Evolutionary conservation across 768 basidiomycete species (phyloP).

Genomic region (Suillus placidus): DNA sequence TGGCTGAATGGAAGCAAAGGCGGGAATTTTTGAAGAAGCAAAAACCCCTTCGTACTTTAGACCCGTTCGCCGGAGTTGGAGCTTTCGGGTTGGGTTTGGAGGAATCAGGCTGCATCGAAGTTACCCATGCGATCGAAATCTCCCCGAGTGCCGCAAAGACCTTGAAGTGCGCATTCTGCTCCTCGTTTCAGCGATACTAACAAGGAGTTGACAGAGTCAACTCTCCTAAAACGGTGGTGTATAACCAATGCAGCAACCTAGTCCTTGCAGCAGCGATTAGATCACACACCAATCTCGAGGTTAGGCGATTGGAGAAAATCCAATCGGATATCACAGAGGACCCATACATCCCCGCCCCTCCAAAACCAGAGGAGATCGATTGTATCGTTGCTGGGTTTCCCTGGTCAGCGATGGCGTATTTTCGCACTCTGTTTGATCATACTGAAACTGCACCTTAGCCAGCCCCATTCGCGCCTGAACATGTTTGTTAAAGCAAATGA

Average conservation of each 20-base stretch:
- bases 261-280: constrained; percentile 63
- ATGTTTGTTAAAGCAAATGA: constrained; percentile 72
- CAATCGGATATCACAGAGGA: constrained; percentile 21
- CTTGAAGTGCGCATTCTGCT: constrained; percentile 47
- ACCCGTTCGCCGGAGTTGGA: constrained; percentile 52
- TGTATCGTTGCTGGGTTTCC: constrained; percentile 74
- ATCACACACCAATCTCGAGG: constrained; percentile 40
- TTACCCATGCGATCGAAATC: constrained; percentile 73
- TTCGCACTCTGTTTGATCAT: constrained; percentile 9
- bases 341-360: constrained; percentile 40
- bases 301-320: constrained; percentile 40
- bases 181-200: neutral
- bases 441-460: constrained; percentile 44
- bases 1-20: constrained; percentile 35
- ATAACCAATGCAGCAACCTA: constrained; percentile 73
- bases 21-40: constrained; percentile 34
- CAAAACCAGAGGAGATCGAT: constrained; percentile 57
- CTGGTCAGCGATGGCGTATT: constrained; percentile 47
- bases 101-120: constrained; percentile 53
- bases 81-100: constrained; percentile 65
- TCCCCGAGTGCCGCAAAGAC: constrained; percentile 75
- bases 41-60: constrained; percentile 37
- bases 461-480: constrained; percentile 73
- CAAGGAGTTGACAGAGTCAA: constrained; percentile 37
- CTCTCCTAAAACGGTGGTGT: constrained; percentile 51